Conservation (phyloP, 2,329 filamentous ascomycete genomes). For the Monilinia laxa region DNA sequence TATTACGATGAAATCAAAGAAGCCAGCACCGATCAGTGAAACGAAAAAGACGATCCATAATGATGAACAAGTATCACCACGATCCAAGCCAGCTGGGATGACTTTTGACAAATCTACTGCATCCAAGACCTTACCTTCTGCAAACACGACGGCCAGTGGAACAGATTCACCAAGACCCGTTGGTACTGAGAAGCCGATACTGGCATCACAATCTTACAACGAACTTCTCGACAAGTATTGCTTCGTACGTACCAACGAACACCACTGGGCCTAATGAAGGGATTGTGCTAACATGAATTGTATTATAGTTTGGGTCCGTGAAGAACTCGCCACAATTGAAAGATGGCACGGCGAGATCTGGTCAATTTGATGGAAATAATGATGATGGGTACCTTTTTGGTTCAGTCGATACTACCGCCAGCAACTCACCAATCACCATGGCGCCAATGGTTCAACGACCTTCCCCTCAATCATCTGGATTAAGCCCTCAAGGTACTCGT, state of each 20-base stretch:
- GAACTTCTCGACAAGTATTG: slow-evolving; percentile 99
- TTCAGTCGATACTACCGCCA: slow-evolving; percentile 41
- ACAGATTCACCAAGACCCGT: slow-evolving; percentile 53
- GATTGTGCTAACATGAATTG: slow-evolving; percentile 44
- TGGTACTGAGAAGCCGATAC: slow-evolving; percentile 62
- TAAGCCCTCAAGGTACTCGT: slow-evolving; percentile 41
- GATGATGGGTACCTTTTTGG: slow-evolving; percentile 42
- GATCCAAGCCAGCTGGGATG: slow-evolving; percentile 28
- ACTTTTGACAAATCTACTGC: slow-evolving; percentile 30
- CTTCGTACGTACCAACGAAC: slow-evolving; percentile 79
- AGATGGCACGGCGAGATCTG: slow-evolving; percentile 48
- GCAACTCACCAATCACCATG: slow-evolving; percentile 37
- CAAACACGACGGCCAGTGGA: slow-evolving; percentile 33
- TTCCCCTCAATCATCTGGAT: slow-evolving; percentile 34
- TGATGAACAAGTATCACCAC: slow-evolving; percentile 27
- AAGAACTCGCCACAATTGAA: slow-evolving; percentile 52
- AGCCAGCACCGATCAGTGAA: slow-evolving; percentile 30
- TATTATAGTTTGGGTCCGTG: slow-evolving; percentile 60
- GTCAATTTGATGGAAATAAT: slow-evolving; percentile 47
- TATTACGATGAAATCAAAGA: slow-evolving; percentile 46
- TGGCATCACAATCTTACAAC: slow-evolving; percentile 88
- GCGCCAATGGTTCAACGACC: slow-evolving; percentile 33
- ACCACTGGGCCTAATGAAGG: slow-evolving; percentile 32
- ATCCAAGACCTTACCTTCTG: slow-evolving; percentile 35
- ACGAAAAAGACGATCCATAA: slow-evolving; percentile 27